Conservation (phyloP, 2,329 filamentous ascomycete species). For the Paradendryphiella salina region DNA sequence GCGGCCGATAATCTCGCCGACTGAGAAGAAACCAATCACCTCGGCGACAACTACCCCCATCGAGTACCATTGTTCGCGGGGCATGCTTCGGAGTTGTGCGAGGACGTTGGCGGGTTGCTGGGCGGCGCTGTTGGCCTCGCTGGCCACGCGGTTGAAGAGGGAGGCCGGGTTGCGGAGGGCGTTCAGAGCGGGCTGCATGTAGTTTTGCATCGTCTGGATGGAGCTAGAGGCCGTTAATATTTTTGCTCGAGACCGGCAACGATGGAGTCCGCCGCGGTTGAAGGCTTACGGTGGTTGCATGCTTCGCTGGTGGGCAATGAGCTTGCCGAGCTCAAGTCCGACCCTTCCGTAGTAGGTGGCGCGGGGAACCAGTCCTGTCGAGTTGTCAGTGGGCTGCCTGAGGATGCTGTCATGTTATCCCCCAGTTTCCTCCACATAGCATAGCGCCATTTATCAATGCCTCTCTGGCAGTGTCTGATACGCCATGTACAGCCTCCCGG, state of each 20-base stretch:
- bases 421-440: not conserved
- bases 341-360: slow-evolving; percentile 92
- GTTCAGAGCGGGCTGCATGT: slow-evolving; percentile 76
- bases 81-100: slow-evolving; percentile 68
- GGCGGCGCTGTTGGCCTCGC: slow-evolving; percentile 46
- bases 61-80: slow-evolving; percentile 68
- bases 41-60: slow-evolving; percentile 82
- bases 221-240: slow-evolving; percentile 59
- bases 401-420: not conserved
- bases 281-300: slow-evolving; percentile 89
- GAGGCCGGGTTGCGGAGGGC: slow-evolving; percentile 68
- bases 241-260: slow-evolving; percentile 1
- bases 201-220: slow-evolving; percentile 79
- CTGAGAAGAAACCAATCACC: slow-evolving; percentile 93
- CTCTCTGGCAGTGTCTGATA: slow-evolving; percentile 9
- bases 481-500: slow-evolving; percentile 16
- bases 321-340: slow-evolving; percentile 80
- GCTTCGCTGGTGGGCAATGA: slow-evolving; percentile 84
- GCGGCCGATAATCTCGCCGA: slow-evolving; percentile 94
- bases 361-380: slow-evolving; percentile 76
- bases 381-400: slow-evolving; percentile 19
- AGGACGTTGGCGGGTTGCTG: slow-evolving; percentile 60
- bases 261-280: not conserved
- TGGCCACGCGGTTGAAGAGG: slow-evolving; percentile 56
- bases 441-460: not conserved